Conservation (phyloP, 2,329 filamentous ascomycete species). For the Stachybotrys chartarum region DNA sequence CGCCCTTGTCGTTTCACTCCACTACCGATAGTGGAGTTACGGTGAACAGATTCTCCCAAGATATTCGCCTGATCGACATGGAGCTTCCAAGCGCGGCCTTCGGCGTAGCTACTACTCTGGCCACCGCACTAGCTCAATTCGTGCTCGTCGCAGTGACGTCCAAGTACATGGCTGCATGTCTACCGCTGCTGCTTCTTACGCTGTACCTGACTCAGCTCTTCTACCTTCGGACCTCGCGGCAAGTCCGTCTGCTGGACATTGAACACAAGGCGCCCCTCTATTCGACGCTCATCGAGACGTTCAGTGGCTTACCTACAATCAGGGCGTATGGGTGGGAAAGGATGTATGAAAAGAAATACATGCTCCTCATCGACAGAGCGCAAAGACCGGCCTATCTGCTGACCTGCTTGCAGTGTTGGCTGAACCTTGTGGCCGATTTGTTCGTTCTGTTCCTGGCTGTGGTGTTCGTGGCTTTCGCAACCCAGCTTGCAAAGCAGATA, state of each 20-base stretch:
- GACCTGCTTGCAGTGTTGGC: conserved; percentile 50
- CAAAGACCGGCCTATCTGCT: conserved; percentile 52
- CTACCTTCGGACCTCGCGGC: conserved; percentile 36
- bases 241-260: conserved; percentile 32
- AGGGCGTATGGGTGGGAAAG: conserved; percentile 45
- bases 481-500: conserved; percentile 19
- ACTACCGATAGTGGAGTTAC: conserved; percentile 10
- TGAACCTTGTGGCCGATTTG: conserved; percentile 43
- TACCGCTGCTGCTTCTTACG: conserved; percentile 17
- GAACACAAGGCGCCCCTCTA: conserved; percentile 33
- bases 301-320: conserved; percentile 40
- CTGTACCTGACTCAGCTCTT: conserved; percentile 30
- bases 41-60: conserved; percentile 14
- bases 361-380: conserved; percentile 41
- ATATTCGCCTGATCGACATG: conserved; percentile 13
- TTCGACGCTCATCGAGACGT: conserved; percentile 35
- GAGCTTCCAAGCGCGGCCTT: conserved; percentile 12
- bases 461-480: conserved; percentile 38
- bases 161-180: conserved; percentile 22
- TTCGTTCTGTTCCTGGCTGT: conserved; percentile 39
- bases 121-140: not conserved
- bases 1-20: conserved; percentile 11
- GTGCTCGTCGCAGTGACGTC: conserved; percentile 17
- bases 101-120: conserved; percentile 5
- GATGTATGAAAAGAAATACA: conserved; percentile 33